phyloP scores from a whole-genome alignment of 2,329 filamentous ascomycete genomes.

The Cladobotryum protrusum region DNA sequence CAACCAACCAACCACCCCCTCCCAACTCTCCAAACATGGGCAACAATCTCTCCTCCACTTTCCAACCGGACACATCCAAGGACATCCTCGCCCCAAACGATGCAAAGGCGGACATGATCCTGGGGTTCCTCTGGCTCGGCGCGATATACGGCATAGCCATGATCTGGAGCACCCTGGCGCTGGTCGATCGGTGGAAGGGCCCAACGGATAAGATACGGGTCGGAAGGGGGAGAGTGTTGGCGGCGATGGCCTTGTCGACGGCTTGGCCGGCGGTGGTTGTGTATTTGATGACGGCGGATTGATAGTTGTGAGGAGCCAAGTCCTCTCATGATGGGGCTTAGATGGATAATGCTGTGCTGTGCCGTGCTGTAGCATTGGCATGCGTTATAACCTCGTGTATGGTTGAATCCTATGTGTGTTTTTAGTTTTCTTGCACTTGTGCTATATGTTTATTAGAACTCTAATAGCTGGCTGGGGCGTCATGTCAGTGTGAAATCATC shows the following conservation, averaged over 20 bases:
- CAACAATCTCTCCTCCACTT: constrained; percentile 33
- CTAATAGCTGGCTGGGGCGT: no score
- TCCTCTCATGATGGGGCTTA: no score
- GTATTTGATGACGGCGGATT: constrained; percentile 24
- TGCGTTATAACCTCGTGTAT: no score
- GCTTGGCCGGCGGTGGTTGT: constrained; percentile 32
- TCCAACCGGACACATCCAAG: constrained; percentile 32
- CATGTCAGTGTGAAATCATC: no score
- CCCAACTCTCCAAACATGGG: constrained; percentile 26
- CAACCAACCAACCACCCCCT: background rate
- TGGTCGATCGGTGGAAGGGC: constrained; percentile 38
- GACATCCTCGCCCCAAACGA: constrained; percentile 28
- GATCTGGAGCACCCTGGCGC: constrained; percentile 36
- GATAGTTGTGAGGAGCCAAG: background rate
- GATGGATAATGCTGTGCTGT: no score
- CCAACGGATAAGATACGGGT: constrained; percentile 28
- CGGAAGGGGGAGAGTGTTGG: constrained; percentile 22
- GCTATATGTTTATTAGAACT: no score
- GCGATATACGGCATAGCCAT: constrained; percentile 34
- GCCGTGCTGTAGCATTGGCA: no score
- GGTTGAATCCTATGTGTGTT: no score
- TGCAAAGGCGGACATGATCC: constrained; percentile 22
- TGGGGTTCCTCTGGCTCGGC: constrained; percentile 29
- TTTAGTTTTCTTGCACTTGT: no score
- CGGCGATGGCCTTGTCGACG: constrained; percentile 27